Evolutionary conservation across 768 basidiomycete species (phyloP).

Genomic region (Sistotremastrum niveocremeum): DNA sequence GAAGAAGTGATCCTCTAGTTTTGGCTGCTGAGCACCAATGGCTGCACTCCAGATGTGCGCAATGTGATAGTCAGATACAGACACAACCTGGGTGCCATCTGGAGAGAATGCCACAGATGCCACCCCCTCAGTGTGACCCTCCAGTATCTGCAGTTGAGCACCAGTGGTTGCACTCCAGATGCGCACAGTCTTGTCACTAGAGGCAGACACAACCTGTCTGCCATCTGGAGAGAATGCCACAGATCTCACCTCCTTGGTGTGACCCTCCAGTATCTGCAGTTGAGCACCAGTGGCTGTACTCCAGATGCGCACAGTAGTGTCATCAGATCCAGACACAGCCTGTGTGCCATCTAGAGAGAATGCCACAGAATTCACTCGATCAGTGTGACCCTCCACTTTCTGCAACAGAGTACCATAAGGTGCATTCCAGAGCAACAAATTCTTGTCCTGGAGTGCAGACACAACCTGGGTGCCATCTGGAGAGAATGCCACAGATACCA

Average conservation of each 20-base stretch:
- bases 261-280: constrained; percentile 9
- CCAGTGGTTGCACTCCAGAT: constrained; percentile 13
- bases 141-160: constrained; percentile 7
- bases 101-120: constrained; percentile 11
- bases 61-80: constrained; percentile 15
- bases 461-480: constrained; percentile 5
- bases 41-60: constrained; percentile 12
- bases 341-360: constrained; percentile 5
- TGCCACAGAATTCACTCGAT: background rate
- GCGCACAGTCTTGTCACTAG: constrained; percentile 13
- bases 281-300: constrained; percentile 9
- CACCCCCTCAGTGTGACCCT: constrained; percentile 12
- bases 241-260: constrained; percentile 10
- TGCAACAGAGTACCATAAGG: too few species aligned
- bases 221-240: constrained; percentile 13
- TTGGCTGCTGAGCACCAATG: constrained; percentile 11
- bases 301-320: constrained; percentile 10
- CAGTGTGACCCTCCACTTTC: constrained; percentile 12
- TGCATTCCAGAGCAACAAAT: too few species aligned
- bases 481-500: constrained; percentile 4
- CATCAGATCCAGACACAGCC: constrained; percentile 6
- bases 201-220: constrained; percentile 10
- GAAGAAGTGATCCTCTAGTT: too few species aligned
- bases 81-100: constrained; percentile 8
- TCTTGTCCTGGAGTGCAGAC: constrained; percentile 4